Conservation (phyloP, 2,329 filamentous ascomycete species). For the Paraconiothyrium brasiliense region DNA sequence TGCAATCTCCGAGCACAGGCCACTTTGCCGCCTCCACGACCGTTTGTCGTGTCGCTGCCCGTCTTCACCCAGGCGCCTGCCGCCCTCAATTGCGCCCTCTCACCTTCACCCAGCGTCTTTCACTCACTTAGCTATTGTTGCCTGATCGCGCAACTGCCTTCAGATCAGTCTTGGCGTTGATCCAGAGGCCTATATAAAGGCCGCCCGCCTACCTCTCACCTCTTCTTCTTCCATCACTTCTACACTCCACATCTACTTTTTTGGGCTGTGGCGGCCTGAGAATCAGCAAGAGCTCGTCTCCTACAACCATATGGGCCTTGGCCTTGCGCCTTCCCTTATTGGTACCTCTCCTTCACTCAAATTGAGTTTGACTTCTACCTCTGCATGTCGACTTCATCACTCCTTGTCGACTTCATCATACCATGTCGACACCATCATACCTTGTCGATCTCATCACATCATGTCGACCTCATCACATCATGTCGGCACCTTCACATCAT, state of each 20-base stretch:
- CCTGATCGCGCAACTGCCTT: not conserved
- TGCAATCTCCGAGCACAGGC: not conserved
- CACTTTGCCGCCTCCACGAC: not conserved
- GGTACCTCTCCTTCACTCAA: not conserved
- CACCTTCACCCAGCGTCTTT: not conserved
- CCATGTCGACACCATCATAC: not conserved
- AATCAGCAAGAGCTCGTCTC: not conserved
- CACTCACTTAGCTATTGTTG: not conserved
- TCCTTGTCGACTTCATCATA: not conserved
- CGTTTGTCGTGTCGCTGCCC: not conserved
- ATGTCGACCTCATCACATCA: not conserved
- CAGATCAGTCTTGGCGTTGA: not conserved
- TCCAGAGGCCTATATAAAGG: constrained; percentile 2
- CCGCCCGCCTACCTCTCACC: not conserved
- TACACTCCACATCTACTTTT: not conserved
- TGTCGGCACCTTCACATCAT: not conserved
- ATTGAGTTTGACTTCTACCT: not conserved
- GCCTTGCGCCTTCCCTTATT: not conserved
- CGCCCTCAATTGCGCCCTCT: not conserved
- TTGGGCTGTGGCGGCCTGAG: not conserved
- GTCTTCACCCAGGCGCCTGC: not conserved
- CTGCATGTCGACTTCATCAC: not conserved
- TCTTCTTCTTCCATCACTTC: not conserved
- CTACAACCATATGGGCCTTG: not conserved
- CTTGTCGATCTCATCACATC: not conserved